Evolutionary conservation across 768 basidiomycete genomes (phyloP), one percentile per base, ranked within the genome.

Genomic region (Suillus weaverae): DNA sequence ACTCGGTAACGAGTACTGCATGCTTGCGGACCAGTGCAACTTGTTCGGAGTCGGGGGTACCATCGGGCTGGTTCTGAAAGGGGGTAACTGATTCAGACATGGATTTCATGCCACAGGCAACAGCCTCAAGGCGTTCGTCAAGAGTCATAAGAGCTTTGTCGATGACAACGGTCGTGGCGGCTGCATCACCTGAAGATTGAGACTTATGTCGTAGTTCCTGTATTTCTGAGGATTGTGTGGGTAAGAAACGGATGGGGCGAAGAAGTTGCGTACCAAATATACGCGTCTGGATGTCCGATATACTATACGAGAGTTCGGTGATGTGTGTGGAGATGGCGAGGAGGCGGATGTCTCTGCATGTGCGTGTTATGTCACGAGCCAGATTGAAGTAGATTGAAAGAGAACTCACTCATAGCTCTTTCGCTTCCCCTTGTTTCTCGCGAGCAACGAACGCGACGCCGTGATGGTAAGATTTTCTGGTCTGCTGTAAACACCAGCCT

Each of bases 181-280:
- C 80, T 54, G 80, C 80, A 63, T 89, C 87, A 33, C 80, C 79
- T 16, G 85, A 83, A 14, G 86, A 82, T 68, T 92, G 89, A 20
- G 90, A 89, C 70, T 90, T 92, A 78, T 97, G 95, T 50, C 95
- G 89, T 51, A 96, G 84, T 75, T 97, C 95, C 77, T 97, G 93
- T 60, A 96, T 94, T 79, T 95, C 94, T 95, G 71, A 33, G 63
- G 33, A 51, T 33, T 35, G 35, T 35, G 44, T 22, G 26, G 13
- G 57, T 11, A 32, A 16, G 57, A 41, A 59, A 59, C 11, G 26
- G 18, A 41, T 20, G 38, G 30, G 39, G 11, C 26, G 20, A 32
- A 20, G 39, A 64, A 62, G 44, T 5, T 26, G 72, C 75, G 63
- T 74, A 93, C 92, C 93, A 70, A 95, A 95, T 74, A 95, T 94